A percentile compares a stretch with the other conserved stretches of the same genome.
phyloP scores from a whole-genome alignment of 495 filamentous ascomycete genomes.

The Penicillium macrosclerotiorum region DNA sequence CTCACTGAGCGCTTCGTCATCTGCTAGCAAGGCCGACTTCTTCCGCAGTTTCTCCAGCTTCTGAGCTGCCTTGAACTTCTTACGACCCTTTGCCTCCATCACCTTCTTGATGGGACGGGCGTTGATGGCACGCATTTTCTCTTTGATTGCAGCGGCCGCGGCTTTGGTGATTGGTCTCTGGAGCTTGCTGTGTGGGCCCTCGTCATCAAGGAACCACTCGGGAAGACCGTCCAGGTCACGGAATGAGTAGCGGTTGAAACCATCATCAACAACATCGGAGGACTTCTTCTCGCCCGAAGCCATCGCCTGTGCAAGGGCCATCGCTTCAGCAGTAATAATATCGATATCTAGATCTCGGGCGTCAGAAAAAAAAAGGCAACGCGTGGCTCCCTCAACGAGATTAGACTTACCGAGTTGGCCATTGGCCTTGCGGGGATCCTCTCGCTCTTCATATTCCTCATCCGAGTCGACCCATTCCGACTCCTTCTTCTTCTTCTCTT shows the following conservation, averaged over 20 bases:
- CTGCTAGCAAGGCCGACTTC: slow-evolving; percentile 83
- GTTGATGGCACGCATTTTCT: slow-evolving; percentile 90
- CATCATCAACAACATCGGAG: slow-evolving; percentile 79
- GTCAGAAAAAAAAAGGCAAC: too few relatives aligned
- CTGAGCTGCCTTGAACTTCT: slow-evolving; percentile 94
- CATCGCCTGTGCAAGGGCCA: slow-evolving; percentile 93
- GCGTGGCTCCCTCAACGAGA: too few relatives aligned
- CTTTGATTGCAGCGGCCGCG: slow-evolving; percentile 88
- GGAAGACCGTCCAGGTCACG: slow-evolving; percentile 90
- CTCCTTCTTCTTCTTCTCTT: slow-evolving; percentile 51
- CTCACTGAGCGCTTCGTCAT: slow-evolving; percentile 89
- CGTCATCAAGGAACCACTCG: slow-evolving; percentile 97
- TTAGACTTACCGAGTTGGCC: slow-evolving; percentile 64
- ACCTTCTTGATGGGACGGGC: slow-evolving; percentile 99
- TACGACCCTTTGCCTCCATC: slow-evolving; percentile 88
- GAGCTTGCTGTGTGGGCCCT: slow-evolving; percentile 75
- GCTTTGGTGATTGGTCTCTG: slow-evolving; percentile 87
- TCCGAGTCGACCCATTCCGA: slow-evolving; percentile 55
- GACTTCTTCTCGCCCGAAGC: slow-evolving; percentile 79
- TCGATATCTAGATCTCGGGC: slow-evolving; percentile 70
- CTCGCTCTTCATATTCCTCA: slow-evolving; percentile 63
- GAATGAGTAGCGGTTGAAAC: slow-evolving; percentile 89
- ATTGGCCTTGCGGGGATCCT: slow-evolving; percentile 65
- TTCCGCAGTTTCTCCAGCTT: slow-evolving; percentile 89
- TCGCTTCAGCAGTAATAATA: slow-evolving; percentile 97